phyloP scores from a whole-genome alignment of 208 protist genomes.

The Spongospora subterranea region DNA sequence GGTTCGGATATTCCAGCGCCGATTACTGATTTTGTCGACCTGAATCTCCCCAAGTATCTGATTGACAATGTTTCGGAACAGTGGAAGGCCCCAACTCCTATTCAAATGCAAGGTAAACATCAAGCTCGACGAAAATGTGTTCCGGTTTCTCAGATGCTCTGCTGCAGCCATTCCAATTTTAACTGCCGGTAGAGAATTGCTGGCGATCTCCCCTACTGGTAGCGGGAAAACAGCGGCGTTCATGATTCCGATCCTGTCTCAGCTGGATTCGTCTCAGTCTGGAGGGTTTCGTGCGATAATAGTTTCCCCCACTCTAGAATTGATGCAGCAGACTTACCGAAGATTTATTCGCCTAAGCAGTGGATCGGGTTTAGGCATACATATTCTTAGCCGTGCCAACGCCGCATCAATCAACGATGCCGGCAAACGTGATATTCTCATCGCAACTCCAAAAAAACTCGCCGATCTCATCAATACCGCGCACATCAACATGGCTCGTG shows the following conservation, averaged over 20 bases:
- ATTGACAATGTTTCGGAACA: background rate
- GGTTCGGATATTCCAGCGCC: slow-evolving; percentile 2
- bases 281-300: slow-evolving; percentile 29
- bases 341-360: background rate
- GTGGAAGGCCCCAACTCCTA: background rate
- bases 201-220: slow-evolving; percentile 29
- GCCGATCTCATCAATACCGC: background rate
- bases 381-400: background rate
- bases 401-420: background rate
- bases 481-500: background rate
- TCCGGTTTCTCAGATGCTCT: too few species aligned
- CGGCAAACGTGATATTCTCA: slow-evolving; percentile 42
- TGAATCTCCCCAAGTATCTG: slow-evolving; percentile 20
- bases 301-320: slow-evolving; percentile 10
- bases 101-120: slow-evolving; percentile 18
- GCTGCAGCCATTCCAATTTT: slow-evolving; percentile 1
- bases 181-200: slow-evolving; percentile 33
- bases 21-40: background rate
- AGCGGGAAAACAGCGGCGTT: slow-evolving; percentile 32
- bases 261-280: slow-evolving; percentile 14
- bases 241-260: slow-evolving; percentile 39
- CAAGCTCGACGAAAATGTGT: too few species aligned
- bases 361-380: background rate
- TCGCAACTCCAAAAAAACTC: background rate
- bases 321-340: slow-evolving; percentile 46